phyloP scores from a whole-genome alignment of 2,329 filamentous ascomycete species.

The Phialophora chinensis region DNA sequence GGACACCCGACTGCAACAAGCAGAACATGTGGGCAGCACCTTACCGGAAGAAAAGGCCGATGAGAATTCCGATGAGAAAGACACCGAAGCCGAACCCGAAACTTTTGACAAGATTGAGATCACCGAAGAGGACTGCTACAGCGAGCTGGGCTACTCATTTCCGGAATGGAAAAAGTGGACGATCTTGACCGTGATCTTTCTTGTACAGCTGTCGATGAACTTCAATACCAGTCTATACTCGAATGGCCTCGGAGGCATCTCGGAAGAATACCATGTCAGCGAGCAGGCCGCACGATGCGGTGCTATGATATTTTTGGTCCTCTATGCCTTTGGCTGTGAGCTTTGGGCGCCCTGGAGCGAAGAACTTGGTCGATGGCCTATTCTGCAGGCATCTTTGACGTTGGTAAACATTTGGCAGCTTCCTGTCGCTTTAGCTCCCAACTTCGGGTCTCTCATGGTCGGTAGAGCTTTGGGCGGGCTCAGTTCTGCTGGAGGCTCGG shows the following conservation, averaged over 20 bases:
- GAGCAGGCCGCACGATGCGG: conserved; percentile 72
- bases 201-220: conserved; percentile 78
- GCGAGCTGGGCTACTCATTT: conserved; percentile 66
- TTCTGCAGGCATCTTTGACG: conserved; percentile 74
- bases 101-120: conserved; percentile 47
- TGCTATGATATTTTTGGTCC: conserved; percentile 77
- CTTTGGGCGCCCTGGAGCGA: conserved; percentile 89
- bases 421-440: conserved; percentile 73
- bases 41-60: conserved; percentile 8
- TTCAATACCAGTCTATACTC: conserved; percentile 78
- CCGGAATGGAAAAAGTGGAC: conserved; percentile 71
- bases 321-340: conserved; percentile 86
- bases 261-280: conserved; percentile 70
- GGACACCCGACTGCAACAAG: conserved; percentile 14
- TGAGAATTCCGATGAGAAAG: conserved; percentile 11
- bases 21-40: conserved; percentile 23
- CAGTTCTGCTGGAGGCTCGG: conserved; percentile 73
- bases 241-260: conserved; percentile 69
- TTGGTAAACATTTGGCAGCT: conserved; percentile 80
- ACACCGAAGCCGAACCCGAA: conserved; percentile 26
- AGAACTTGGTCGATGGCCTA: conserved; percentile 76
- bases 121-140: conserved; percentile 66
- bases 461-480: conserved; percentile 74
- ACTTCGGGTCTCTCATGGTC: conserved; percentile 72
- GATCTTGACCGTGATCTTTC: conserved; percentile 74